Conservation (phyloP, 1,139 yeast genomes). For the Arxiozyma bovina region DNA sequence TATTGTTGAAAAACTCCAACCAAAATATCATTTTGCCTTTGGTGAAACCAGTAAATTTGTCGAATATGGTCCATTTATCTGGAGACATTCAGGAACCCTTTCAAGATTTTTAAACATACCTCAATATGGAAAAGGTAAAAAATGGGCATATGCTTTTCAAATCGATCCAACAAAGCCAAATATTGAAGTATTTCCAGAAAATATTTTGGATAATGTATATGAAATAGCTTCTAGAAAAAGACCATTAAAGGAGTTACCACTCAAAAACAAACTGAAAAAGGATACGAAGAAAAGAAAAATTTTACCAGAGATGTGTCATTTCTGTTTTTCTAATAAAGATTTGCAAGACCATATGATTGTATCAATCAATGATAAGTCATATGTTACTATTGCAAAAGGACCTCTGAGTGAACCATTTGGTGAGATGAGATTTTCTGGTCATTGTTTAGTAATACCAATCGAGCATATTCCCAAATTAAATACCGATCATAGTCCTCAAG, state of each 20-base stretch:
- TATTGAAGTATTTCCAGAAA: slow-evolving; percentile 13
- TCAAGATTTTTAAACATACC: slow-evolving; percentile 62
- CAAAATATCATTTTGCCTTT: slow-evolving; percentile 62
- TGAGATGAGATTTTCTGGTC: slow-evolving; percentile 58
- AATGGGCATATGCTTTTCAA: slow-evolving; percentile 71
- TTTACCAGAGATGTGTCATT: slow-evolving; percentile 59
- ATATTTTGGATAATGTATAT: slow-evolving; percentile 36
- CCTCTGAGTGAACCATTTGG: slow-evolving; percentile 53
- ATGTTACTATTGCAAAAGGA: slow-evolving; percentile 79
- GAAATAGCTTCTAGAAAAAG: slow-evolving; percentile 13
- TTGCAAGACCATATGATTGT: slow-evolving; percentile 75
- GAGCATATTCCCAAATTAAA: slow-evolving; percentile 52
- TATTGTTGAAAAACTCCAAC: slow-evolving; percentile 39
- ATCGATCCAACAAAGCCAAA: slow-evolving; percentile 26
- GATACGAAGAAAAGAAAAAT: slow-evolving; percentile 32
- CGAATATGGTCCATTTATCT: slow-evolving; percentile 52
- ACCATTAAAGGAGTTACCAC: slow-evolving; percentile 1
- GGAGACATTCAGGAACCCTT: slow-evolving; percentile 35
- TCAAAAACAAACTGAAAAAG: background rate
- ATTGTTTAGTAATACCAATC: slow-evolving; percentile 75
- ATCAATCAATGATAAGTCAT: slow-evolving; percentile 58
- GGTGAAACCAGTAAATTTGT: slow-evolving; percentile 40
- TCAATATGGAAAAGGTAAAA: slow-evolving; percentile 43
- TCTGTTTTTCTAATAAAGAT: slow-evolving; percentile 74
- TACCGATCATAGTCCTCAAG: slow-evolving; percentile 4